A percentile compares a stretch with the other conserved stretches of the same genome.
phyloP scores from a whole-genome alignment of 2,329 filamentous ascomycete species.

The Hymenoscyphus fraxineus region DNA sequence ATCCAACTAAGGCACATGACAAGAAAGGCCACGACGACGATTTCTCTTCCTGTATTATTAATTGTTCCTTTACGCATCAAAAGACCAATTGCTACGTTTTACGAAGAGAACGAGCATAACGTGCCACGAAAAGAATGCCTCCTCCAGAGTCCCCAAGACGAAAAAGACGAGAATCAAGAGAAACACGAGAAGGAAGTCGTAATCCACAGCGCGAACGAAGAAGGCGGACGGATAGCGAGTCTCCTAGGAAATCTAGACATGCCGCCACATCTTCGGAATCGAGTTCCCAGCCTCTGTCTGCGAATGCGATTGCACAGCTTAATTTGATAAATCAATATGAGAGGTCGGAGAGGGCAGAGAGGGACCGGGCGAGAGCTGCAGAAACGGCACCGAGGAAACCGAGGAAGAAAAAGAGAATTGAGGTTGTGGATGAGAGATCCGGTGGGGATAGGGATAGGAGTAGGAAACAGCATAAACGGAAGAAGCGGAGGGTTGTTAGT shows the following conservation, averaged over 20 bases:
- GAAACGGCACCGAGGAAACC: constrained; percentile 28
- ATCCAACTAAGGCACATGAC: background rate
- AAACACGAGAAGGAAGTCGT: constrained; percentile 6
- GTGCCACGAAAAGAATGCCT: constrained; percentile 21
- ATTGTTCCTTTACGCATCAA: background rate
- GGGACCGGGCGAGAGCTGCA: constrained; percentile 8
- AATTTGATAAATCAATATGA: constrained; percentile 31
- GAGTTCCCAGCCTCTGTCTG: constrained; percentile 31
- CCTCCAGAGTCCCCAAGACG: constrained; percentile 27
- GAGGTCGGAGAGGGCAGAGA: background rate
- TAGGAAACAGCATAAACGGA: constrained; percentile 29
- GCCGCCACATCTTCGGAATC: constrained; percentile 24
- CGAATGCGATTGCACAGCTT: constrained; percentile 32
- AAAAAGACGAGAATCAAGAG: constrained; percentile 25
- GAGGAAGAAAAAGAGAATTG: constrained; percentile 24
- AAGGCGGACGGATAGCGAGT: constrained; percentile 20
- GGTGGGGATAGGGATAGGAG: constrained; percentile 22
- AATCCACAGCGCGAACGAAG: constrained; percentile 9
- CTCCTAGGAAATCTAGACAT: constrained; percentile 23
- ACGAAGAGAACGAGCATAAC: constrained; percentile 2
- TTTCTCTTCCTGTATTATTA: background rate
- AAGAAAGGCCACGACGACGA: background rate
- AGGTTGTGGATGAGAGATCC: constrained; percentile 27
- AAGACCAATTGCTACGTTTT: background rate
- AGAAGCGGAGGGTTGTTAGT: constrained; percentile 61